Evolutionary conservation across 208 protist species (phyloP).

Genomic region (Novymonas esmeraldas): DNA sequence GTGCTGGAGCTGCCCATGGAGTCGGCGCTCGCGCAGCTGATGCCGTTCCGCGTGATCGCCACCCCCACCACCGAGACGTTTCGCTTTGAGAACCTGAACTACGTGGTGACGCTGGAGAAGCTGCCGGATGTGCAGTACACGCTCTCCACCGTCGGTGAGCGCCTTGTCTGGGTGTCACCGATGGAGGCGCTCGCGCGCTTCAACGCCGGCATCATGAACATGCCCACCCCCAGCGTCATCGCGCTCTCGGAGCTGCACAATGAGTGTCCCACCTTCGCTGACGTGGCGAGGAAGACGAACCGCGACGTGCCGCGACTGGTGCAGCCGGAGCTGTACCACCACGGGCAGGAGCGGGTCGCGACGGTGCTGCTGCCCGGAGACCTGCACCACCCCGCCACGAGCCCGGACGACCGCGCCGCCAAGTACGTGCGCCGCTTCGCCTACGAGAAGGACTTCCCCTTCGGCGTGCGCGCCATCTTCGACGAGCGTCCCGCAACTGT

Average conservation of each 20-base stretch:
- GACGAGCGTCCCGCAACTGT: slow-evolving; percentile 68
- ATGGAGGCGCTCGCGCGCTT: slow-evolving; percentile 91
- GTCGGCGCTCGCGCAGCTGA: slow-evolving; percentile 57
- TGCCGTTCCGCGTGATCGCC: slow-evolving; percentile 76
- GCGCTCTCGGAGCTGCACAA: slow-evolving; percentile 83
- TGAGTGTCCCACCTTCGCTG: slow-evolving; percentile 77
- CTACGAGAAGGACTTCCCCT: slow-evolving; percentile 88
- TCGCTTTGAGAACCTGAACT: slow-evolving; percentile 81
- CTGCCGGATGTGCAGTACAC: slow-evolving; percentile 82
- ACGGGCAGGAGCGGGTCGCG: slow-evolving; percentile 71
- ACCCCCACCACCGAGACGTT: slow-evolving; percentile 86
- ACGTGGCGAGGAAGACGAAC: slow-evolving; percentile 64
- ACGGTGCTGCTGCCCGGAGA: slow-evolving; percentile 88
- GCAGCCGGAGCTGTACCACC: slow-evolving; percentile 70
- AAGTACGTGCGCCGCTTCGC: slow-evolving; percentile 80
- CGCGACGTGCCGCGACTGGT: slow-evolving; percentile 45
- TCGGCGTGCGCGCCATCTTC: slow-evolving; percentile 85
- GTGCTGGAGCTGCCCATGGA: slow-evolving; percentile 90
- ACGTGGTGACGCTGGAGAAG: slow-evolving; percentile 77
- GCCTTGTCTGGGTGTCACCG: slow-evolving; percentile 89
- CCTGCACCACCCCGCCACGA: slow-evolving; percentile 67
- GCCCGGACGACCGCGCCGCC: slow-evolving; percentile 56
- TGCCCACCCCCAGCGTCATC: slow-evolving; percentile 89
- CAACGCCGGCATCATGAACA: slow-evolving; percentile 91
- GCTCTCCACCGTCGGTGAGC: slow-evolving; percentile 68